Evolutionary conservation across 208 protist species (phyloP).

Genomic region (Jaenimonas drosophilae): DNA sequence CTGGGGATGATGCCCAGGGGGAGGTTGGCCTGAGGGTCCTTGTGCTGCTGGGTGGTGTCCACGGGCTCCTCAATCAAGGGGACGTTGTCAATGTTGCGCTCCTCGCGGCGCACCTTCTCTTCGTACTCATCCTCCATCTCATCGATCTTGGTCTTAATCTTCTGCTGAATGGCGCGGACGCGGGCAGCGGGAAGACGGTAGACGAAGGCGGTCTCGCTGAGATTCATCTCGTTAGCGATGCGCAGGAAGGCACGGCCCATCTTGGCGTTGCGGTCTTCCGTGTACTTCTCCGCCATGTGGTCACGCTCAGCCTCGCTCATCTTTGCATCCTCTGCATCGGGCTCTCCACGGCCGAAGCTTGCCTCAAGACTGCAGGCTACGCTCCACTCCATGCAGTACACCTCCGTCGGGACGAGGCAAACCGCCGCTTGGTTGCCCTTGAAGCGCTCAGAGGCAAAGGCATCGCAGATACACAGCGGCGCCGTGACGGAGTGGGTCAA

Average conservation of each 20-base stretch:
- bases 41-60: neutral
- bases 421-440: conserved; percentile 61
- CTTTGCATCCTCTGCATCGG: conserved; percentile 15
- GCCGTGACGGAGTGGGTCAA: conserved; percentile 13
- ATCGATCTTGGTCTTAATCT: conserved; percentile 29
- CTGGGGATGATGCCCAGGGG: conserved; percentile 28
- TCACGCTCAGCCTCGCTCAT: conserved; percentile 30
- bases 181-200: conserved; percentile 46
- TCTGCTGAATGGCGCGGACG: conserved; percentile 28
- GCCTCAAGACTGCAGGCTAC: conserved; percentile 35
- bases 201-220: conserved; percentile 58
- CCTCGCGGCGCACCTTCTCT: conserved; percentile 37
- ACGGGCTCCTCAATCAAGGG: conserved; percentile 15
- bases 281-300: conserved; percentile 25
- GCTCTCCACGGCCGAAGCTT: conserved; percentile 37
- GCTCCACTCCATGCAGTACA: conserved; percentile 55
- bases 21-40: neutral
- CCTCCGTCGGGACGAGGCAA: conserved; percentile 25
- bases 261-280: conserved; percentile 27
- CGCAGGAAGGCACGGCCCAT: conserved; percentile 37
- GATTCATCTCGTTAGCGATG: conserved; percentile 48
- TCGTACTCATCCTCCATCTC: conserved; percentile 55
- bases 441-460: conserved; percentile 48
- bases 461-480: conserved; percentile 53
- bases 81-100: conserved; percentile 8